Conservation (phyloP, 73 alveolate genomes). For the Paramecium sonneborni region DNA sequence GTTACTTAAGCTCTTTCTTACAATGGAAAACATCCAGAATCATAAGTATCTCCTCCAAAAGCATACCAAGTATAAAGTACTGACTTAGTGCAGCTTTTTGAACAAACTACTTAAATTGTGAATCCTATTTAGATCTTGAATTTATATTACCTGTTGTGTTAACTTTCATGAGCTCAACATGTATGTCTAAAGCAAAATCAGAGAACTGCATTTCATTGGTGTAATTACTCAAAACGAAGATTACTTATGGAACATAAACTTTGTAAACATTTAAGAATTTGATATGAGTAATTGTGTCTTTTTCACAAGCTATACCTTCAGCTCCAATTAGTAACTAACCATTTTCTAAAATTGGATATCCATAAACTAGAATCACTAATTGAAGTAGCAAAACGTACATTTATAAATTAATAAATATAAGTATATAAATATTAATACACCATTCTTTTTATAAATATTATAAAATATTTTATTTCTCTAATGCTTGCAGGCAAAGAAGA, state of each 20-base stretch:
- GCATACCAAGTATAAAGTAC: constrained; percentile 44
- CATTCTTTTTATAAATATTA: background rate
- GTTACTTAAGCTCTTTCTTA: background rate
- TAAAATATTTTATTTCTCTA: background rate
- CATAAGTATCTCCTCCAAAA: constrained; percentile 52
- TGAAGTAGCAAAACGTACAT: constrained; percentile 40
- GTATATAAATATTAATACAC: background rate
- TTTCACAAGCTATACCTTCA: background rate
- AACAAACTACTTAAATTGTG: background rate
- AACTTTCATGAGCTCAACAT: background rate
- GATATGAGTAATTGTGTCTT: background rate
- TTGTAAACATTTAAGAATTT: constrained; percentile 34
- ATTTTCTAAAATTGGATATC: constrained; percentile 15
- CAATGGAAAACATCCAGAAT: constrained; percentile 44
- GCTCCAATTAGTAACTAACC: constrained; percentile 40
- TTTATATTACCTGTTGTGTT: background rate
- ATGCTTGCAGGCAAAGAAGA: constrained; percentile 56
- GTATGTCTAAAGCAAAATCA: constrained; percentile 16
- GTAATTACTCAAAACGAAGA: background rate
- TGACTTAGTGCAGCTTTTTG: background rate
- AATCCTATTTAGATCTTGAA: background rate
- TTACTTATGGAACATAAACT: constrained; percentile 39
- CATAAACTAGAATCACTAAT: background rate
- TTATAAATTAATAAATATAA: background rate
- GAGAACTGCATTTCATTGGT: constrained; percentile 42